A percentile compares a stretch with the other conserved stretches of the same genome.
Conservation (phyloP, 257 asterid species). For the Solanum chaucha region DNA sequence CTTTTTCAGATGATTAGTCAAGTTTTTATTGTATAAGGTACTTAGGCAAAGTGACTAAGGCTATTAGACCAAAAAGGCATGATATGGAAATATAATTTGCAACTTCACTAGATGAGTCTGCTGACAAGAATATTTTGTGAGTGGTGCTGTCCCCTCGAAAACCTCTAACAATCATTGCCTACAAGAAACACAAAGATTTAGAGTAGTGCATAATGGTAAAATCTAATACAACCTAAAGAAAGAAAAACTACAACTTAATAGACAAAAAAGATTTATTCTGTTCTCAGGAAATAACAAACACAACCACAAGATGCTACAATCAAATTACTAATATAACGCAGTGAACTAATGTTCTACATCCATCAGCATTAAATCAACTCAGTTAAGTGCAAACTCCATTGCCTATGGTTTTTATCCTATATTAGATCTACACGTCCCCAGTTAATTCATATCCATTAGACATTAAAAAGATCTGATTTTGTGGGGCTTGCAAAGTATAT, state of each 20-base stretch:
- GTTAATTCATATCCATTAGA: not conserved
- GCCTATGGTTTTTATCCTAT: not conserved
- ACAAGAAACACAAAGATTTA: conserved; percentile 10
- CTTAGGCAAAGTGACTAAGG: conserved; percentile 40
- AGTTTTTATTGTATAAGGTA: conserved; percentile 16
- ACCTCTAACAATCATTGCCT: conserved; percentile 98
- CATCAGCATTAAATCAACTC: not conserved
- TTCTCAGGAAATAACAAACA: not conserved
- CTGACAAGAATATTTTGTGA: conserved; percentile 58
- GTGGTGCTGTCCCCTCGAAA: conserved; percentile 72
- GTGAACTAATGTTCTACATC: not conserved
- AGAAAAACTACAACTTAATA: not conserved
- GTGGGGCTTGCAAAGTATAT: not conserved
- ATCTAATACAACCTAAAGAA: not conserved
- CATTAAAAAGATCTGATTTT: not conserved
- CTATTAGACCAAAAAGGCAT: conserved; percentile 63
- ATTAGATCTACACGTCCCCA: not conserved
- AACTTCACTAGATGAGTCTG: conserved; percentile 41
- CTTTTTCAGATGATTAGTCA: not conserved
- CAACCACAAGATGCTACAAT: not conserved
- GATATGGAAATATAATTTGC: conserved; percentile 51
- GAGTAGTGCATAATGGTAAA: not conserved
- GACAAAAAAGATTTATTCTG: not conserved
- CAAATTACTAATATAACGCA: not conserved
- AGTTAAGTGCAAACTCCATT: not conserved